phyloP scores from a whole-genome alignment of 768 basidiomycete genomes.

The Arthromyces matolae region DNA sequence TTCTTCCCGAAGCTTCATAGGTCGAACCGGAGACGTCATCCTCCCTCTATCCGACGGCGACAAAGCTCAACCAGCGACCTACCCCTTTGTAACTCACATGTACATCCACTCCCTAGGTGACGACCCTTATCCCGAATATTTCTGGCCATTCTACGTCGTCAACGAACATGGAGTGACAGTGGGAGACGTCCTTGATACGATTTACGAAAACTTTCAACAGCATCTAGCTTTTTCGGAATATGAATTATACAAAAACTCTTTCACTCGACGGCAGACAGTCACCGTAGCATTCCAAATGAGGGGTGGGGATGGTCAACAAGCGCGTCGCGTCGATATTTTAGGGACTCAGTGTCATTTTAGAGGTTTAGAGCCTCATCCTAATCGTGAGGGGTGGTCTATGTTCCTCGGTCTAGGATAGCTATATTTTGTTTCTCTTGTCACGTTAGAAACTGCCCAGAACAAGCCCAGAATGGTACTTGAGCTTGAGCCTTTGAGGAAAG shows the following conservation, averaged over 20 bases:
- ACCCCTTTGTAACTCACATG: slow-evolving; percentile 55
- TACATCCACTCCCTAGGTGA: slow-evolving; percentile 51
- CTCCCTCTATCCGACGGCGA: slow-evolving; percentile 34
- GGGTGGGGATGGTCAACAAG: slow-evolving; percentile 16
- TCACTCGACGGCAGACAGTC: slow-evolving; percentile 29
- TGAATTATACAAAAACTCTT: slow-evolving; percentile 25
- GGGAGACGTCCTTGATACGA: slow-evolving; percentile 46
- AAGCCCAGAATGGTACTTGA: too few species aligned
- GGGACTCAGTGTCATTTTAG: slow-evolving; percentile 47
- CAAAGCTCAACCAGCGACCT: slow-evolving; percentile 59
- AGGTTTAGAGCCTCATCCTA: slow-evolving; percentile 48
- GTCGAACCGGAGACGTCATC: slow-evolving; percentile 21
- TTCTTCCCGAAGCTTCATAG: slow-evolving; percentile 25
- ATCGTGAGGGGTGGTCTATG: slow-evolving; percentile 44
- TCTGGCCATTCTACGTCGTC: slow-evolving; percentile 52
- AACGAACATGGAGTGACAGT: slow-evolving; percentile 46
- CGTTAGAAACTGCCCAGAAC: too few species aligned
- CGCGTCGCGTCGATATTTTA: slow-evolving; percentile 44
- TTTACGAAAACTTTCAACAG: slow-evolving; percentile 42
- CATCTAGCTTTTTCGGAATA: slow-evolving; percentile 33
- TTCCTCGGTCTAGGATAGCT: slow-evolving; percentile 19
- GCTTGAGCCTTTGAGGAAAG: too few species aligned
- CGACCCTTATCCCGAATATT: slow-evolving; percentile 43
- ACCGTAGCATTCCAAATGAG: slow-evolving; percentile 27
- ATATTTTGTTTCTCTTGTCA: too few species aligned